Evolutionary conservation across 2,329 filamentous ascomycete species (phyloP).

Genomic region (Myriangium duriaei): DNA sequence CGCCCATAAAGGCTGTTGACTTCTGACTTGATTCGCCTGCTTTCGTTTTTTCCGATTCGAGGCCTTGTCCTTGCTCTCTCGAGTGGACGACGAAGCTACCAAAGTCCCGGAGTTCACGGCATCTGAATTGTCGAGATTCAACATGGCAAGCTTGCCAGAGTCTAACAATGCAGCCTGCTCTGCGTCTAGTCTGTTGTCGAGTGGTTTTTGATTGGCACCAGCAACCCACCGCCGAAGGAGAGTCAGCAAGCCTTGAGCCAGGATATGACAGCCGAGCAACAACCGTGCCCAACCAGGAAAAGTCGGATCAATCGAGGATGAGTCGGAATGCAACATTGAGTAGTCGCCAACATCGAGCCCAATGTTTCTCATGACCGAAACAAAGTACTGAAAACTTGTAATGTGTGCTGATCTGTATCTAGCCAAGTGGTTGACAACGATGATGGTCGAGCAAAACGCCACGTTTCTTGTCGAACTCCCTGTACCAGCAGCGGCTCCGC

Average conservation of each 20-base stretch:
- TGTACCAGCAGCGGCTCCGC: constrained; percentile 61
- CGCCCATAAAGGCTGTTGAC: constrained; percentile 86
- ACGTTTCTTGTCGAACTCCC: constrained; percentile 60
- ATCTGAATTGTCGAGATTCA: constrained; percentile 23
- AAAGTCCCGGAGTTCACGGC: constrained; percentile 28
- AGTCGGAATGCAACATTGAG: constrained; percentile 13
- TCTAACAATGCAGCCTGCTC: constrained; percentile 6
- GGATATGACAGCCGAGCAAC: constrained; percentile 59
- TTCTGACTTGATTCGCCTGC: constrained; percentile 80
- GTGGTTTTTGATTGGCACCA: constrained; percentile 31
- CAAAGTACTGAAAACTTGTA: constrained; percentile 25
- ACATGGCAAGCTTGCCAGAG: constrained; percentile 8
- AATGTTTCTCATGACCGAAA: constrained; percentile 24
- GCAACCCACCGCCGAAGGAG: constrained; percentile 43
- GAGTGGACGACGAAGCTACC: constrained; percentile 37
- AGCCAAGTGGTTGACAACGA: constrained; percentile 40
- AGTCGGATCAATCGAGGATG: constrained; percentile 24
- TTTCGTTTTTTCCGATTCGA: constrained; percentile 72
- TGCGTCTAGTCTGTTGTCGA: constrained; percentile 4
- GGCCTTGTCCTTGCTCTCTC: constrained; percentile 45
- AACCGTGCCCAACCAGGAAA: constrained; percentile 56
- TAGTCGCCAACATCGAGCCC: constrained; percentile 20
- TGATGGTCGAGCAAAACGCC: constrained; percentile 57
- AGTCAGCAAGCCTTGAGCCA: constrained; percentile 59
- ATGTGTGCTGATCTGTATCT: constrained; percentile 39